Evolutionary conservation across 2,329 filamentous ascomycete species (phyloP).

Genomic region (Penicillium sp.): DNA sequence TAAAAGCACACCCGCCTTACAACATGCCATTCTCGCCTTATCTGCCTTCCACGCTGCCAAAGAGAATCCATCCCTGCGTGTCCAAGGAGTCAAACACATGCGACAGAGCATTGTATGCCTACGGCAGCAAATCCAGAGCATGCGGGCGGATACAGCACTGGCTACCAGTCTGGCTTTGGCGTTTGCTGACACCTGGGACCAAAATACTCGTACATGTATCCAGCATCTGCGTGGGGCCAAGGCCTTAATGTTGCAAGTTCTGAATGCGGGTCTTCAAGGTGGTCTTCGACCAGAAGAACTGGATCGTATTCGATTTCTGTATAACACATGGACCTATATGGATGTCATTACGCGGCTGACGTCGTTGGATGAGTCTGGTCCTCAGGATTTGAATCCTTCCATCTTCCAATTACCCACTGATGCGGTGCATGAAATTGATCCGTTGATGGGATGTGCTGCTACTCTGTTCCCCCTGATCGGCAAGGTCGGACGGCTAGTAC

Average conservation of each 20-base stretch:
- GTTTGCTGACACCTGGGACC: conserved; percentile 73
- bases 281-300: conserved; percentile 52
- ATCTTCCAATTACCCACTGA: conserved; percentile 48
- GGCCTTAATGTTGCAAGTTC: conserved; percentile 63
- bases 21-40: conserved; percentile 70
- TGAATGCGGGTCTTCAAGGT: conserved; percentile 49
- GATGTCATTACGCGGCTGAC: conserved; percentile 72
- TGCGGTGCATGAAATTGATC: conserved; percentile 64
- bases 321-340: conserved; percentile 74
- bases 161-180: conserved; percentile 71
- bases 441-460: conserved; percentile 69
- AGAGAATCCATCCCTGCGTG: conserved; percentile 59
- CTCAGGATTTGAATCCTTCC: conserved; percentile 49
- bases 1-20: conserved; percentile 65
- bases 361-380: conserved; percentile 62
- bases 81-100: conserved; percentile 71
- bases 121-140: conserved; percentile 62
- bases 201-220: conserved; percentile 69
- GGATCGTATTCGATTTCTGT: conserved; percentile 65
- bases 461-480: conserved; percentile 71
- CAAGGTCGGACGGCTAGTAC: conserved; percentile 66
- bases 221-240: conserved; percentile 70
- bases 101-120: conserved; percentile 64
- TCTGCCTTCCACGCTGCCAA: conserved; percentile 69
- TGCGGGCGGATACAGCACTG: conserved; percentile 66